Conservation (phyloP, 2,329 filamentous ascomycete genomes). For the Trichophyton mentagrophytes region DNA sequence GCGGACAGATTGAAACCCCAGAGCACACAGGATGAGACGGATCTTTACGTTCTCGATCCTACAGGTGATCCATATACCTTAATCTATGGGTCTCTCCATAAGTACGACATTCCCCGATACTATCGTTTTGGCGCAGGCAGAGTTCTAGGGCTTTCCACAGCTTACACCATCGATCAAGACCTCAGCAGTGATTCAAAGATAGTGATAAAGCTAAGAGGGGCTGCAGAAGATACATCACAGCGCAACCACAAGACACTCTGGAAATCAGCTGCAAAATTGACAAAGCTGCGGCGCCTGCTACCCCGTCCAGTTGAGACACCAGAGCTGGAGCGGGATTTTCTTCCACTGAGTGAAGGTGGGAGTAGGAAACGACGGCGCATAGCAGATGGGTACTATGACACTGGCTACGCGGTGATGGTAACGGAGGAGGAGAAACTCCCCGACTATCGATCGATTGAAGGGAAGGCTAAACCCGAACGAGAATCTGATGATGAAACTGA, state of each 20-base stretch:
- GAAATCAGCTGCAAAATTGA: slow-evolving; percentile 12
- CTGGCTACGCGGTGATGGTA: slow-evolving; percentile 23
- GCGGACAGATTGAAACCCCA: neutral
- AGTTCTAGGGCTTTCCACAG: slow-evolving; percentile 52
- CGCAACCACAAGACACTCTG: slow-evolving; percentile 33
- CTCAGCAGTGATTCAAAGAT: slow-evolving; percentile 32
- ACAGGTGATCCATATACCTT: slow-evolving; percentile 66
- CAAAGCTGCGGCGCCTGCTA: slow-evolving; percentile 18
- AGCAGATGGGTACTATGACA: slow-evolving; percentile 14
- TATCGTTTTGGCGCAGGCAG: slow-evolving; percentile 54
- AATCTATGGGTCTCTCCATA: slow-evolving; percentile 60
- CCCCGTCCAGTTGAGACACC: slow-evolving; percentile 9
- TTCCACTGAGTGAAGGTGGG: slow-evolving; percentile 19
- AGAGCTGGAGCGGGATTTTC: slow-evolving; percentile 22
- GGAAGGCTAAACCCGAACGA: slow-evolving; percentile 43
- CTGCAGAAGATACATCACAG: slow-evolving; percentile 33
- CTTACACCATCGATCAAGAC: slow-evolving; percentile 54
- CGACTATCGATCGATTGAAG: slow-evolving; percentile 54
- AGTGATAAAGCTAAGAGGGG: slow-evolving; percentile 23
- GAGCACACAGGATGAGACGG: neutral
- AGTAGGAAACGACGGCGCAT: slow-evolving; percentile 32
- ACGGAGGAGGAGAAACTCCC: slow-evolving; percentile 39
- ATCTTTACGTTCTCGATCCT: slow-evolving; percentile 52
- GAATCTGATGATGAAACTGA: slow-evolving; percentile 38
- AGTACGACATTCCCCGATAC: slow-evolving; percentile 59